Evolutionary conservation across 371 early-diverging fungal genomes (phyloP), one percentile per base, ranked within the genome.

Genomic region (Chytridium lagenaria): DNA sequence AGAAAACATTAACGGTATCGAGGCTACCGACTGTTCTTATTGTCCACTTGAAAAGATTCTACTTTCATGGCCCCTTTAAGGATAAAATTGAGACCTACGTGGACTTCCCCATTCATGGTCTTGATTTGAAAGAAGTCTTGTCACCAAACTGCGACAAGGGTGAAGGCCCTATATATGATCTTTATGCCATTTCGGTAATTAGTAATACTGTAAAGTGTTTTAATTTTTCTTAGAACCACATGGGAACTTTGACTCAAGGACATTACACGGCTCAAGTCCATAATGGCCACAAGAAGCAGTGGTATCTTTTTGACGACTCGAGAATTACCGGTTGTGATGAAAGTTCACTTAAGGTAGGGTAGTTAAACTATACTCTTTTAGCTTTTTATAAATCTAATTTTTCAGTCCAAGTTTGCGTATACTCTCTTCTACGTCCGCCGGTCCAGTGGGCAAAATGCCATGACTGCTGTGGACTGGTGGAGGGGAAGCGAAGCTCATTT

Each of bases 261-360:
- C 98, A 98, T 77, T 98, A 98, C 73, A 98, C 97, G 22, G 96
- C 98, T 0, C 90, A 88, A 76, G 95, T 97, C 1, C 84, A 91
- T 44, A 92, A 92, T 74, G 90, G 90, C 1, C 84, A 91, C 68
- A 86, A 89, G 15, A 85, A 87, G 28, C 87, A 92, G 77, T 98
- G 98, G 98, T 92, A 91, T 78, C 89, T 91, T 68, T 96, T 96
- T 85, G 95, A 98, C 80, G 98, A 98, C 81, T 90, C 95, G 30
- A 81, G 94, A 19, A 91, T 95, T 19, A 89, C 91, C 0, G 84
- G 83, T 0, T 88, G 89, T 39, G 70, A 77, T 40, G 81, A 79
- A 61, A 64, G 69, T 16, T 23, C 50, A 1, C 64, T 85, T 34
- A 76, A 79, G 80, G 85, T 85, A 51, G 26, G 3, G 15, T 50